Evolutionary conservation across 345 rosid species (phyloP).

Genomic region (Lepidium africanum): DNA sequence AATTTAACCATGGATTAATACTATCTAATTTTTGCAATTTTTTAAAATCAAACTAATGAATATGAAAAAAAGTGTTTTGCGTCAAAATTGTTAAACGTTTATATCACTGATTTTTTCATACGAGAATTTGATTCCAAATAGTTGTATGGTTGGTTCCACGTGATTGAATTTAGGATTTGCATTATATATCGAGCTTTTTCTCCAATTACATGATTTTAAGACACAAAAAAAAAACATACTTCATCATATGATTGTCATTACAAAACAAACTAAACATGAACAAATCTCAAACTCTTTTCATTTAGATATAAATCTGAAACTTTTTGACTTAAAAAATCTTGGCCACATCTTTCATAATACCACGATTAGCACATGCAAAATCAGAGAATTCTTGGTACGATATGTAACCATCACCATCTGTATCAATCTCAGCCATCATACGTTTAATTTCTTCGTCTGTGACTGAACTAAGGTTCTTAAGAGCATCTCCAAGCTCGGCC

Average conservation of each 20-base stretch:
- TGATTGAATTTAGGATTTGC: too few relatives aligned
- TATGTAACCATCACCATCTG: slow-evolving; percentile 82
- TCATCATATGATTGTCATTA: slow-evolving; percentile 18
- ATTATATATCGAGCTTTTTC: too few relatives aligned
- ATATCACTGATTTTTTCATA: too few relatives aligned
- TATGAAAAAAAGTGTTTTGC: too few relatives aligned
- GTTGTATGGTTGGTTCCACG: too few relatives aligned
- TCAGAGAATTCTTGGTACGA: slow-evolving; percentile 58
- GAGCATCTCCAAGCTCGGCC: slow-evolving; percentile 64
- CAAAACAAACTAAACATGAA: slow-evolving; percentile 8
- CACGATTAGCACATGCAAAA: slow-evolving; percentile 71
- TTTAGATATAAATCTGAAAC: not conserved
- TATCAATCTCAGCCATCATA: slow-evolving; percentile 93
- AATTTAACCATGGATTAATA: too few relatives aligned
- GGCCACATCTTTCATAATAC: slow-evolving; percentile 81
- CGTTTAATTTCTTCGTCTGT: slow-evolving; percentile 50
- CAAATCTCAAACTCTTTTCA: not conserved
- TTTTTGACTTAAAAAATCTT: slow-evolving; percentile 44
- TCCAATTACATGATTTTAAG: slow-evolving; percentile 11
- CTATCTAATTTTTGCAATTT: too few relatives aligned
- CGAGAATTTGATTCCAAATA: too few relatives aligned
- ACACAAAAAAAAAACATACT: not conserved
- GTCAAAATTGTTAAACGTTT: too few relatives aligned
- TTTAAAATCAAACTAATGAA: too few relatives aligned
- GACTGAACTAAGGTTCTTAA: slow-evolving; percentile 61